Evolutionary conservation across 2,329 filamentous ascomycete genomes (phyloP).

Genomic region (Ophiostoma pallidulum): DNA sequence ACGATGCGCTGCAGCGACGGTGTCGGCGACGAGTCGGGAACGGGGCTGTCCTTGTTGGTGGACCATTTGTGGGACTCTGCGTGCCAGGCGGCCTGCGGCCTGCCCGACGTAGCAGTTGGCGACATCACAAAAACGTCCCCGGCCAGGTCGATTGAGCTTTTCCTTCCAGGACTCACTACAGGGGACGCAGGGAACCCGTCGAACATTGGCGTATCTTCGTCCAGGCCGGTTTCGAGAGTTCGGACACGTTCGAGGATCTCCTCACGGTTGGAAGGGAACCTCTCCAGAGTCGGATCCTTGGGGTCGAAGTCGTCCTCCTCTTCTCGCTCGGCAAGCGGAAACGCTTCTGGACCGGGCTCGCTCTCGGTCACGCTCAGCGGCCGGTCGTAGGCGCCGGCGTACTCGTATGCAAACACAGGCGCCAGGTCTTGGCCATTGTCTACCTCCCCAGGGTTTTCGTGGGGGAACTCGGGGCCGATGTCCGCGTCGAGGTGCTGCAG

Average conservation of each 20-base stretch:
- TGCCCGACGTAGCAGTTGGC: slow-evolving; percentile 18
- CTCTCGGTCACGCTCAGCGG: slow-evolving; percentile 12
- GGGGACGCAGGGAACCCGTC: slow-evolving; percentile 30
- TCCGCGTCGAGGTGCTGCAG: slow-evolving; percentile 5
- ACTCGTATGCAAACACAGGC: slow-evolving; percentile 40
- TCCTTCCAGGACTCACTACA: slow-evolving; percentile 25
- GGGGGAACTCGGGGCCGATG: slow-evolving; percentile 14
- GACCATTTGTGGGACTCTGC: not conserved
- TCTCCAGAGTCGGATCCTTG: slow-evolving; percentile 39
- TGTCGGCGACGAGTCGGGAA: slow-evolving; percentile 21
- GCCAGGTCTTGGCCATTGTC: slow-evolving; percentile 19
- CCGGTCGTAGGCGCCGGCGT: slow-evolving; percentile 27
- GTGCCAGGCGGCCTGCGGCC: not conserved
- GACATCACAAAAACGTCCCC: slow-evolving; percentile 27
- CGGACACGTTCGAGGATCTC: slow-evolving; percentile 37
- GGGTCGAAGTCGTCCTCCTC: slow-evolving; percentile 28
- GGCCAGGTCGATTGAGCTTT: slow-evolving; percentile 28
- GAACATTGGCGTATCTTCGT: slow-evolving; percentile 30
- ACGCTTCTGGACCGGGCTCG: not conserved
- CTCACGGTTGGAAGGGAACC: slow-evolving; percentile 35
- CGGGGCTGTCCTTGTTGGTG: slow-evolving; percentile 21
- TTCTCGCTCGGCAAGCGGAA: not conserved
- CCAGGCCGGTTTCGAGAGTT: slow-evolving; percentile 35
- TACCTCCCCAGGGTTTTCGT: slow-evolving; percentile 12
- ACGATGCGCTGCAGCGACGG: slow-evolving; percentile 37